Percentiles rank a stretch among this genome's conserved stretches.
Evolutionary conservation across 352 stramenopile genomes (phyloP).

Genomic region (Thraustochytrium striatum): DNA sequence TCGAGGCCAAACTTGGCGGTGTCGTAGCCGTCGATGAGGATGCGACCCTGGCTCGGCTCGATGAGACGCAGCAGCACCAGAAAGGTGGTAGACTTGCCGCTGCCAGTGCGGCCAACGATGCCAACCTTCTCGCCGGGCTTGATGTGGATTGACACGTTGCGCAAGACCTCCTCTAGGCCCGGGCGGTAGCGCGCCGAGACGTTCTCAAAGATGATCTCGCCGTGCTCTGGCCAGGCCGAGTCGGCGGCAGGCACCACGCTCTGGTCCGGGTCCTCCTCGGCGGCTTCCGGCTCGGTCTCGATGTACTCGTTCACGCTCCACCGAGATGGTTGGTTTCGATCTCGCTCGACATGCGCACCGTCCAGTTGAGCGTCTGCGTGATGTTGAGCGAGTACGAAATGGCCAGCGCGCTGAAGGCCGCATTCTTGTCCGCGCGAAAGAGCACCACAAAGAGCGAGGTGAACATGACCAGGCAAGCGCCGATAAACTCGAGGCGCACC

Average conservation of each 20-base stretch:
- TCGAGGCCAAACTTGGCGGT: constrained; percentile 70
- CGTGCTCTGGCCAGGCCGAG: constrained; percentile 70
- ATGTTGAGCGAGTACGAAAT: constrained; percentile 87
- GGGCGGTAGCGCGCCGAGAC: constrained; percentile 79
- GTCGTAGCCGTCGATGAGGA: constrained; percentile 86
- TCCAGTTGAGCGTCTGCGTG: constrained; percentile 88
- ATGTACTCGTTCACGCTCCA: constrained; percentile 68
- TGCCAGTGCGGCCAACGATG: constrained; percentile 79
- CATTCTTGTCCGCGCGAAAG: constrained; percentile 61
- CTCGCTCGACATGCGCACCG: constrained; percentile 84
- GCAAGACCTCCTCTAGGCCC: constrained; percentile 67
- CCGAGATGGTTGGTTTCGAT: constrained; percentile 90
- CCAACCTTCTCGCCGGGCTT: constrained; percentile 76
- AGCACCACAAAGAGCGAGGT: constrained; percentile 79
- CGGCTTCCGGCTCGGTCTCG: constrained; percentile 57
- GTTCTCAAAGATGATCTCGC: constrained; percentile 74
- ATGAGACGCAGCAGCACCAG: constrained; percentile 85
- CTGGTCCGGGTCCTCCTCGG: constrained; percentile 46
- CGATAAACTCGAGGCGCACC: constrained; percentile 82
- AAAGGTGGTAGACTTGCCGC: constrained; percentile 76
- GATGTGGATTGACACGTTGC: constrained; percentile 69
- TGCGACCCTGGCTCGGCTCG: constrained; percentile 75
- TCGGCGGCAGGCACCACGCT: constrained; percentile 36
- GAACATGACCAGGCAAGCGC: constrained; percentile 79
- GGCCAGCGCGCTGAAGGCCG: constrained; percentile 78